A percentile compares a stretch with the other conserved stretches of the same genome.
These are phyloP conservation scores for Chaetomiaceae sp. DNA, from an alignment of 2,329 filamentous ascomycete genomes.

Conservation along the genomic window DNA sequence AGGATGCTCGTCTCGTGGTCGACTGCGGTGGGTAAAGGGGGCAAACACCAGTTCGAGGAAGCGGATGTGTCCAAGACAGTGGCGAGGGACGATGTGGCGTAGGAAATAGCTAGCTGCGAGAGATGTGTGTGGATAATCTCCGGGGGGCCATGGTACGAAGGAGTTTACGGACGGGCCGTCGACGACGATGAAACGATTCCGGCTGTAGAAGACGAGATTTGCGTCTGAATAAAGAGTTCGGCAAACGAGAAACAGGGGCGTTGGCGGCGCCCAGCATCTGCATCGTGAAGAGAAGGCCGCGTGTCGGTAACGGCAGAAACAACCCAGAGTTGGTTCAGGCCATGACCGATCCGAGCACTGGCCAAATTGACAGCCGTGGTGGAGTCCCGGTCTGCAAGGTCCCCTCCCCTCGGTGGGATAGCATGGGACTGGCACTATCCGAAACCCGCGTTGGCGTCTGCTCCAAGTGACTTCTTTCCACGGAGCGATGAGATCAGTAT, in stretches of 20 bases:
- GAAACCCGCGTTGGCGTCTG: background rate
- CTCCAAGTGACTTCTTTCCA: constrained; percentile 22
- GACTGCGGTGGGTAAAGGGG: background rate
- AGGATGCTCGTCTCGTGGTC: background rate
- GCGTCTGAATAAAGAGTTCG: constrained; percentile 9
- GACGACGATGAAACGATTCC: constrained; percentile 19
- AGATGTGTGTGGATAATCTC: background rate
- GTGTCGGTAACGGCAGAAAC: constrained; percentile 17
- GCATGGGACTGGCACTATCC: background rate
- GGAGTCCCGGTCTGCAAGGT: background rate
- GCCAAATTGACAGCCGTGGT: background rate
- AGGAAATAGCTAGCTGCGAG: constrained; percentile 8
- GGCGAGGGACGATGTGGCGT: background rate
- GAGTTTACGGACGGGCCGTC: background rate
- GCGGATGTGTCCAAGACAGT: background rate
- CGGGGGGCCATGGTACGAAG: background rate
- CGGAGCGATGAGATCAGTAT: constrained; percentile 27
- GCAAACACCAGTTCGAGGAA: constrained; percentile 8
- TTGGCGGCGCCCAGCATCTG: constrained; percentile 19
- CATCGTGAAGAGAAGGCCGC: constrained; percentile 17
- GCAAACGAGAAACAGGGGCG: constrained; percentile 19
- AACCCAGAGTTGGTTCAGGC: background rate
- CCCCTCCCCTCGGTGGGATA: background rate
- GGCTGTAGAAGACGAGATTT: constrained; percentile 9
- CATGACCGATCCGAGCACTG: background rate